These are phyloP conservation scores for Ophiostoma sp. DNA, from an alignment of 2,329 filamentous ascomycete species.

Conservation along the genomic window DNA sequence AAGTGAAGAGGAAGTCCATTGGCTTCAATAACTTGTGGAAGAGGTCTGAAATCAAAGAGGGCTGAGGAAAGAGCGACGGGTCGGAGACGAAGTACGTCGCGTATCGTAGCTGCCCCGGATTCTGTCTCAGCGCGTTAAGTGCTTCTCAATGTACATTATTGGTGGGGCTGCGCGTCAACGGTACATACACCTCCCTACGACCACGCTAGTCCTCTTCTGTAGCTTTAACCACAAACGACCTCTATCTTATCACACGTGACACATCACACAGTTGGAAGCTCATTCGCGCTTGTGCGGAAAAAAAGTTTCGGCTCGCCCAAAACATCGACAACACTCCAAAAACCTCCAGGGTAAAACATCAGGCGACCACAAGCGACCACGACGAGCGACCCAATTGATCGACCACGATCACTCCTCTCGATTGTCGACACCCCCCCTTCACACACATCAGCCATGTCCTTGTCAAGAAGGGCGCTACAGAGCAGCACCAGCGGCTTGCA, in stretches of 20 bases:
- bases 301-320: slow-evolving; percentile 16
- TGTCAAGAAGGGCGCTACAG: slow-evolving; percentile 36
- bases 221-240: background rate
- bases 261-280: background rate
- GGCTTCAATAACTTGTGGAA: background rate
- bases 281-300: slow-evolving; percentile 15
- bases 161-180: background rate
- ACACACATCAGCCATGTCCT: slow-evolving; percentile 16
- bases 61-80: background rate
- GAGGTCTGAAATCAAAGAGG: too few relatives aligned
- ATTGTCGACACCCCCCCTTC: background rate
- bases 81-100: background rate
- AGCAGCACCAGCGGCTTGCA: slow-evolving; percentile 31
- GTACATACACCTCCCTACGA: background rate
- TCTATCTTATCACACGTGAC: slow-evolving; percentile 20
- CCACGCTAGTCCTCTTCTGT: background rate
- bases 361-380: slow-evolving; percentile 2
- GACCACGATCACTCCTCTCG: background rate
- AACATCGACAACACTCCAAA: background rate
- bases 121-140: slow-evolving; percentile 14
- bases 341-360: background rate
- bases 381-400: background rate
- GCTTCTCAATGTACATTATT: background rate
- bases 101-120: slow-evolving; percentile 1
- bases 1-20: background rate